A percentile compares a stretch with the other conserved stretches of the same genome.
phyloP scores from a whole-genome alignment of 495 filamentous ascomycete genomes.

The Aspergillus baeticus region DNA sequence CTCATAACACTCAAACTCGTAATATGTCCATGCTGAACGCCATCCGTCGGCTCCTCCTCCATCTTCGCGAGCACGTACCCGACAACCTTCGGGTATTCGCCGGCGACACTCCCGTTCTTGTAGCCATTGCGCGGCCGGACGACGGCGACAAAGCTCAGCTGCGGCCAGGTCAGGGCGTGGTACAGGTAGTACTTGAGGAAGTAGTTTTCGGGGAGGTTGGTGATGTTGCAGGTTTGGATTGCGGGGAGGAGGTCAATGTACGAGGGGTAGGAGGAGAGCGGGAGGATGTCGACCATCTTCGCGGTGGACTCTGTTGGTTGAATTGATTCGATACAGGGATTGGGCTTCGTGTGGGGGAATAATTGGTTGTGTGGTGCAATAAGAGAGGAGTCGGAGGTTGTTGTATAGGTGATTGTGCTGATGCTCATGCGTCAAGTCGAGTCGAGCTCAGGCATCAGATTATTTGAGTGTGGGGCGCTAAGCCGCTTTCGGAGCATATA shows the following conservation, averaged over 20 bases:
- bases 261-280: slow-evolving; percentile 47
- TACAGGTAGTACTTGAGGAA: slow-evolving; percentile 99
- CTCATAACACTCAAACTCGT: slow-evolving; percentile 94
- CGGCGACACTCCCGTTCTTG: slow-evolving; percentile 38
- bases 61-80: slow-evolving; percentile 99
- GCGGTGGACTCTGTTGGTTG: background rate
- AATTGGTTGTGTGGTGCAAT: too few species aligned
- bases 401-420: background rate
- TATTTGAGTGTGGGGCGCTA: slow-evolving; percentile 9
- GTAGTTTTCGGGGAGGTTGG: slow-evolving; percentile 99
- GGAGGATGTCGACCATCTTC: slow-evolving; percentile 54
- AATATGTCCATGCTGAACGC: slow-evolving; percentile 93
- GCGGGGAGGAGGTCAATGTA: slow-evolving; percentile 73
- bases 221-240: slow-evolving; percentile 97
- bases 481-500: slow-evolving; percentile 1
- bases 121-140: slow-evolving; percentile 72
- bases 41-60: slow-evolving; percentile 95
- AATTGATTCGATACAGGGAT: background rate
- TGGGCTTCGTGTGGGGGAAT: background rate
- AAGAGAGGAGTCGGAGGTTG: background rate
- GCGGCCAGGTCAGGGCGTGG: slow-evolving; percentile 96
- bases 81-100: slow-evolving; percentile 95
- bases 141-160: slow-evolving; percentile 93
- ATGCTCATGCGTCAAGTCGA: background rate
- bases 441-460: background rate